Conservation (phyloP, 2,329 filamentous ascomycete genomes). For the Colletotrichum cordylinicola region DNA sequence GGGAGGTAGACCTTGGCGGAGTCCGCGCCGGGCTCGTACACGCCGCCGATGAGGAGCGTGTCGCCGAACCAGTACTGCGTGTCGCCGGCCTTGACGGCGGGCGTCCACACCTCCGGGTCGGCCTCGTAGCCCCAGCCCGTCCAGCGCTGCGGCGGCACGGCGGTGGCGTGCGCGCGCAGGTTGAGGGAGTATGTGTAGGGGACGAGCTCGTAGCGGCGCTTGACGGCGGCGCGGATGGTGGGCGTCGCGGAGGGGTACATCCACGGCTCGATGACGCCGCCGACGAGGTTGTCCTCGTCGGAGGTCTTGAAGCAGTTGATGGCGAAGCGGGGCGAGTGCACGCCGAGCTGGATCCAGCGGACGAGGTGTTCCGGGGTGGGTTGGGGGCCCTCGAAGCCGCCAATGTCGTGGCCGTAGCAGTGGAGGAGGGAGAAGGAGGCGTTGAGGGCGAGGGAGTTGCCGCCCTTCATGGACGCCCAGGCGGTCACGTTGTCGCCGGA, state of each 20-base stretch:
- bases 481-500: constrained; percentile 78
- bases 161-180: constrained; percentile 65
- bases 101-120: constrained; percentile 71
- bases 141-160: constrained; percentile 73
- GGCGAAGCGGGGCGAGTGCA: constrained; percentile 73
- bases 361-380: constrained; percentile 74
- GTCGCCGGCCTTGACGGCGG: constrained; percentile 65
- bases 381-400: constrained; percentile 77
- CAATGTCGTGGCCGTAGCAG: constrained; percentile 77
- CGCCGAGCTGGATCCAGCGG: constrained; percentile 75
- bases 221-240: constrained; percentile 68
- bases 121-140: constrained; percentile 75
- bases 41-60: constrained; percentile 68
- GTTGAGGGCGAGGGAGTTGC: constrained; percentile 72
- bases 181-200: constrained; percentile 74
- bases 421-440: constrained; percentile 73
- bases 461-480: constrained; percentile 76
- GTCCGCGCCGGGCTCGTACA: constrained; percentile 65
- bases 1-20: constrained; percentile 69
- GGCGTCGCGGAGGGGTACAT: constrained; percentile 74
- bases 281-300: constrained; percentile 67
- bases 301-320: constrained; percentile 83
- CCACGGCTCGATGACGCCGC: constrained; percentile 80
- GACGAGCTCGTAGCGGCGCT: constrained; percentile 73
- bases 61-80: constrained; percentile 78